Evolutionary conservation across 129 eudicot species (phyloP).

Genomic region (Lactuca sativa): DNA sequence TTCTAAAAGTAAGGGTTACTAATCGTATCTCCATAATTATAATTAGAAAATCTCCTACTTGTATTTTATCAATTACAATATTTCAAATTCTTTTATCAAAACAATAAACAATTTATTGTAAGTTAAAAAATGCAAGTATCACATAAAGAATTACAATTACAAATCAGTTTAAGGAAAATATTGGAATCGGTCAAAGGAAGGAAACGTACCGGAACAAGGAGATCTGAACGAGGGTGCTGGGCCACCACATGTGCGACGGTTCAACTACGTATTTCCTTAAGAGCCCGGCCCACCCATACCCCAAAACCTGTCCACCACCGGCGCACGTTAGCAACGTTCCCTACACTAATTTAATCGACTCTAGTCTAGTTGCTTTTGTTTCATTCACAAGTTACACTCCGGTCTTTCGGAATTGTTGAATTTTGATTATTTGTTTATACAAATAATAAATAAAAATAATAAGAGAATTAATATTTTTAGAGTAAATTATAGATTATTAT

Average conservation of each 20-base stretch:
- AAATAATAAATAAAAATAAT: too few relatives aligned
- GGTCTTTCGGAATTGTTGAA: background rate
- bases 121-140: too few relatives aligned
- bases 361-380: background rate
- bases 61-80: too few relatives aligned
- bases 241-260: constrained; percentile 98
- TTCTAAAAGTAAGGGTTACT: background rate
- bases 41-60: too few relatives aligned
- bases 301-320: constrained; percentile 51
- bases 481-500: too few relatives aligned
- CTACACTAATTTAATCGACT: background rate
- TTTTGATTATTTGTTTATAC: too few relatives aligned
- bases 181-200: background rate
- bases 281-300: constrained; percentile 91
- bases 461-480: too few relatives aligned
- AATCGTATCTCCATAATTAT: background rate
- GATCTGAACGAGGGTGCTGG: constrained; percentile 74
- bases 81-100: too few relatives aligned
- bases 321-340: constrained; percentile 18
- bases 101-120: too few relatives aligned
- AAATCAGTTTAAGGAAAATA: too few relatives aligned
- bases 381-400: background rate
- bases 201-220: constrained; percentile 62
- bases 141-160: too few relatives aligned
- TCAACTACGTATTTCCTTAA: constrained; percentile 81